Conservation (phyloP, 306 rosid species). For the Rosa lucieae region DNA sequence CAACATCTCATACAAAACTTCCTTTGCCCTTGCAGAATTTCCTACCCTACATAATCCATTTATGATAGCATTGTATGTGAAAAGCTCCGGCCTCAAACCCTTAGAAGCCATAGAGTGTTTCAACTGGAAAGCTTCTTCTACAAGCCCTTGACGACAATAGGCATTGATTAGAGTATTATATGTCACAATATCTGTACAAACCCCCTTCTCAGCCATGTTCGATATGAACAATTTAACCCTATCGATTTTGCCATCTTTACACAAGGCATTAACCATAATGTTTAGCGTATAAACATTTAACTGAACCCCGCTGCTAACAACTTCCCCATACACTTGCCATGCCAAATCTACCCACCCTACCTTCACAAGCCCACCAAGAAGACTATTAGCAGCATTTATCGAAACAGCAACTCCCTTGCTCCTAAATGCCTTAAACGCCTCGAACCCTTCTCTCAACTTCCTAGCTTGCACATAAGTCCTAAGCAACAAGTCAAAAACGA, state of each 20-base stretch:
- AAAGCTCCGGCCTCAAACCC: conserved; percentile 70
- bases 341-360: conserved; percentile 87
- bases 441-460: conserved; percentile 79
- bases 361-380: conserved; percentile 76
- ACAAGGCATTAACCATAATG: conserved; percentile 85
- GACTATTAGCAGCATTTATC: conserved; percentile 74
- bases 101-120: conserved; percentile 41
- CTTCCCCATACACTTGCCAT: conserved; percentile 58
- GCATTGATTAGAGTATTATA: conserved; percentile 76
- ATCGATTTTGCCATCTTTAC: conserved; percentile 63
- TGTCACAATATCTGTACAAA: conserved; percentile 68
- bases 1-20: conserved; percentile 61
- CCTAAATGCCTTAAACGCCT: conserved; percentile 54
- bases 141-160: conserved; percentile 56
- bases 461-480: conserved; percentile 87
- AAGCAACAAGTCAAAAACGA: conserved; percentile 65
- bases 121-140: conserved; percentile 56
- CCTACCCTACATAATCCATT: conserved; percentile 80
- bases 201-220: conserved; percentile 56
- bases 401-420: conserved; percentile 51
- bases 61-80: conserved; percentile 70
- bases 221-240: conserved; percentile 48
- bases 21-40: conserved; percentile 50
- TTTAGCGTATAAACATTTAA: conserved; percentile 77
- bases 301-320: conserved; percentile 40